These are phyloP conservation scores for Starmerella roubikii DNA, from an alignment of 805 yeast genomes.

Conservation along the genomic window DNA sequence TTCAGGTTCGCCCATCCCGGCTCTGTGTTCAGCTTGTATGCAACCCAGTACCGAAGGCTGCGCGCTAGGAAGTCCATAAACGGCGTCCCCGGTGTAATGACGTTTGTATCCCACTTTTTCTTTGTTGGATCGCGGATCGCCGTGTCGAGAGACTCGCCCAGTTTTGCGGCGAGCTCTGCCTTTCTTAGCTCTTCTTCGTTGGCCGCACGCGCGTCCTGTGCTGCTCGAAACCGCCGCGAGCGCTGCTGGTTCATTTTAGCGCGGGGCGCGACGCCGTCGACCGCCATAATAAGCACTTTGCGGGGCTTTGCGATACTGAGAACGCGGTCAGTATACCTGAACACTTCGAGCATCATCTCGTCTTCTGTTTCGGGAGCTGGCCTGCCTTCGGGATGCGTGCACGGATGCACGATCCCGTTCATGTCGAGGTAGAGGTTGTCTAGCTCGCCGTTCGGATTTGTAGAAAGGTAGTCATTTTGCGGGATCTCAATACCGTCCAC, in stretches of 20 bases:
- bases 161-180: constrained; percentile 28
- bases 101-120: constrained; percentile 86
- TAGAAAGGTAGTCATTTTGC: constrained; percentile 40
- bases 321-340: constrained; percentile 84
- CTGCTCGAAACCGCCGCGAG: constrained; percentile 82
- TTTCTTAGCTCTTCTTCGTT: constrained; percentile 36
- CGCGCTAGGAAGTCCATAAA: constrained; percentile 84
- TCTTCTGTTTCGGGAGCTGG: constrained; percentile 95
- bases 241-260: constrained; percentile 97
- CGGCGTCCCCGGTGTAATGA: constrained; percentile 97
- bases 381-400: constrained; percentile 93
- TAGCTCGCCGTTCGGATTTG: constrained; percentile 91
- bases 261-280: constrained; percentile 98
- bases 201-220: constrained; percentile 74
- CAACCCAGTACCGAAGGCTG: constrained; percentile 80
- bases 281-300: constrained; percentile 84
- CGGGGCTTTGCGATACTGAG: constrained; percentile 89
- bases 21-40: constrained; percentile 72
- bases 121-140: constrained; percentile 56
- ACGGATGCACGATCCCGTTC: constrained; percentile 99
- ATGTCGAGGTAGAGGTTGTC: constrained; percentile 90
- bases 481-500: constrained; percentile 53
- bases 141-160: constrained; percentile 67
- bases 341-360: constrained; percentile 89
- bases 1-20: constrained; percentile 89